Conservation (phyloP, 768 basidiomycete genomes). For the Lenzites betulinus region DNA sequence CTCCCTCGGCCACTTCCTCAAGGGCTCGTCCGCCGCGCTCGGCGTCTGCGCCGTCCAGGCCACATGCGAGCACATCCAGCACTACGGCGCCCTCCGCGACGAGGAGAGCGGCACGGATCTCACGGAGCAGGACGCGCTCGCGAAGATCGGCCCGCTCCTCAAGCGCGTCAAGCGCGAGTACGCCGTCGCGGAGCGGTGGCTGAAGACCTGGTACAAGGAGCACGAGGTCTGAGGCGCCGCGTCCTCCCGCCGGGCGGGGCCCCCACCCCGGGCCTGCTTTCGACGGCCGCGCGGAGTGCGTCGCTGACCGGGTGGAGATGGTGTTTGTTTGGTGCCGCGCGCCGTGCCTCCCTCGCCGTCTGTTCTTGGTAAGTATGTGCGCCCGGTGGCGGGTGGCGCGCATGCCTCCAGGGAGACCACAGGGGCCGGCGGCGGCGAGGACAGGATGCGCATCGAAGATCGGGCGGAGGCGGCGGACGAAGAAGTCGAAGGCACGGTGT, state of each 20-base stretch:
- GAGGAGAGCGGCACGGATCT: conserved; percentile 50
- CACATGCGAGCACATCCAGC: conserved; percentile 90
- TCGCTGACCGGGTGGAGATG: not conserved
- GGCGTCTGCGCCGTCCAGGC: conserved; percentile 80
- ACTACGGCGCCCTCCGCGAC: conserved; percentile 73
- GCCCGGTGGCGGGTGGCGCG: not conserved
- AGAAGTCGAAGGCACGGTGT: not conserved
- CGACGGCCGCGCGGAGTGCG: not conserved
- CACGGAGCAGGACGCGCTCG: conserved; percentile 52
- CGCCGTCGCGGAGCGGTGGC: conserved; percentile 62
- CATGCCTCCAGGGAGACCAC: not conserved
- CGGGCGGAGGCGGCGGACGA: conserved; percentile 9
- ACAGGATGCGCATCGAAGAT: conserved; percentile 1
- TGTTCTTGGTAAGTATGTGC: not conserved
- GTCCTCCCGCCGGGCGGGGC: not conserved
- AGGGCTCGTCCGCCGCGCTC: conserved; percentile 94
- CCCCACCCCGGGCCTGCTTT: not conserved
- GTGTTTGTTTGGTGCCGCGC: not conserved
- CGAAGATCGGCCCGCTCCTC: conserved; percentile 58
- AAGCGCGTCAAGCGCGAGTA: conserved; percentile 68
- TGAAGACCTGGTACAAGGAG: conserved; percentile 55
- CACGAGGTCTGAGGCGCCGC: conserved; percentile 4
- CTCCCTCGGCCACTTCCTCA: conserved; percentile 88
- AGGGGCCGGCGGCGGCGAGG: not conserved
- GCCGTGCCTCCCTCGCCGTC: not conserved